A percentile compares a stretch with the other conserved stretches of the same genome.
Conservation (phyloP, 768 basidiomycete genomes). For the Trametes coccinea region DNA sequence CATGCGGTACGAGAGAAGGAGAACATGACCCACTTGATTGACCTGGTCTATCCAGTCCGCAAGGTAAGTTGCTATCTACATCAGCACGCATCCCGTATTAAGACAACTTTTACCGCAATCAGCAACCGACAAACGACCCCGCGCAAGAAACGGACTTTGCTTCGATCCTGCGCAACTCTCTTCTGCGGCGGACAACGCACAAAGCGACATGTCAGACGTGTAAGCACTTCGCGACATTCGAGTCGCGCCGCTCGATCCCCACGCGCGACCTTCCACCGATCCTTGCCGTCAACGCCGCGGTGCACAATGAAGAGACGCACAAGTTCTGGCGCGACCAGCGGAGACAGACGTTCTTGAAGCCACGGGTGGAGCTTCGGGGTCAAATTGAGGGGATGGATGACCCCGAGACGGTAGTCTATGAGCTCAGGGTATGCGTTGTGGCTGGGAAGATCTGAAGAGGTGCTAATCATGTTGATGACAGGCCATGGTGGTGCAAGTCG, state of each 20-base stretch:
- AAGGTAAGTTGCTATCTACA: conserved; percentile 50
- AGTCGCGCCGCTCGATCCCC: conserved; percentile 65
- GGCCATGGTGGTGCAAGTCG: conserved; percentile 82
- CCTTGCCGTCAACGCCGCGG: conserved; percentile 82
- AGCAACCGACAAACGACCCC: conserved; percentile 42
- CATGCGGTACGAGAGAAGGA: conserved; percentile 71
- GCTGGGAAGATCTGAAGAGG: no score
- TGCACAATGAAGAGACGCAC: conserved; percentile 72
- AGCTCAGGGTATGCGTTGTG: conserved; percentile 59
- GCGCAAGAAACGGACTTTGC: conserved; percentile 53
- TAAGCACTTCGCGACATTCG: conserved; percentile 70
- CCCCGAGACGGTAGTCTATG: conserved; percentile 58
- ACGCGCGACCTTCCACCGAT: conserved; percentile 75
- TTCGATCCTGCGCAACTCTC: conserved; percentile 68
- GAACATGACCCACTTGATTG: conserved; percentile 79
- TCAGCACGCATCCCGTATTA: background rate
- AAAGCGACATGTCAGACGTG: conserved; percentile 87
- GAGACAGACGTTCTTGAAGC: conserved; percentile 58
- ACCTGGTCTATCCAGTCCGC: conserved; percentile 77
- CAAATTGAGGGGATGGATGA: conserved; percentile 62
- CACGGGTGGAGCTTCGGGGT: conserved; percentile 57
- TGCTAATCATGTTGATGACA: conserved; percentile 33
- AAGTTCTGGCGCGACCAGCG: conserved; percentile 74
- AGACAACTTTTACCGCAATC: background rate
- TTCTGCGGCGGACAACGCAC: conserved; percentile 80